Conservation (phyloP, 176 grass and related monocot species). For the Eragrostis curvula region DNA sequence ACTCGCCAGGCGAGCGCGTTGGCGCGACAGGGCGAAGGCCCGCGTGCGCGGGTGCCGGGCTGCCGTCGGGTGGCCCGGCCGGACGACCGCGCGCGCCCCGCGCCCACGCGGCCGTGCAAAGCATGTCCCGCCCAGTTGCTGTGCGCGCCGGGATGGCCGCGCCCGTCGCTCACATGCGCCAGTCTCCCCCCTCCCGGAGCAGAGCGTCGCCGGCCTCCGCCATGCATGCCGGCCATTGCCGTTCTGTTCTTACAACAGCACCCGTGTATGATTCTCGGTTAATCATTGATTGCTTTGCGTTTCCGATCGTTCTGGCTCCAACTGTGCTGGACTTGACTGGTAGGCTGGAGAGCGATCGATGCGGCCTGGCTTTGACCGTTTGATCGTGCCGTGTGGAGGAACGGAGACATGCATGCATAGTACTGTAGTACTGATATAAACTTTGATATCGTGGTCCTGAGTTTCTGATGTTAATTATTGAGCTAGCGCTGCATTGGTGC, state of each 20-base stretch:
- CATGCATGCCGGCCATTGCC: neutral
- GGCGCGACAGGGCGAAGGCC: neutral
- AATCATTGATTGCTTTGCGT: no score
- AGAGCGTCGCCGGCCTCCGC: neutral
- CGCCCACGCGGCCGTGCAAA: neutral
- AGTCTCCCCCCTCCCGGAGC: neutral
- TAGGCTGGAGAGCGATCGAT: no score
- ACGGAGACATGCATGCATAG: neutral
- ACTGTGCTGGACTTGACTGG: no score
- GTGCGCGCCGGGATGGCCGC: neutral
- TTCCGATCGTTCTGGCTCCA: no score
- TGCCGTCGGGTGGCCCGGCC: constrained; percentile 39
- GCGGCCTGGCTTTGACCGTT: no score
- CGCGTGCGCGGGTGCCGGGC: neutral
- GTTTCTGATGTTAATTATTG: neutral
- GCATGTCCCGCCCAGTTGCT: neutral
- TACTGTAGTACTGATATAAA: neutral
- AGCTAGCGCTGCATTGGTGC: neutral
- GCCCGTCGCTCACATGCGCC: neutral
- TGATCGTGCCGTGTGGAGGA: no score
- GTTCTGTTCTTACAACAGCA: no score
- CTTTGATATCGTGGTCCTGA: neutral
- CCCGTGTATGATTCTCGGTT: no score
- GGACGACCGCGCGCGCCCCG: neutral
- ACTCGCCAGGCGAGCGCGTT: constrained; percentile 10